These are phyloP conservation scores for Truncatella angustata DNA, from an alignment of 2,329 filamentous ascomycete genomes.

Conservation along the genomic window DNA sequence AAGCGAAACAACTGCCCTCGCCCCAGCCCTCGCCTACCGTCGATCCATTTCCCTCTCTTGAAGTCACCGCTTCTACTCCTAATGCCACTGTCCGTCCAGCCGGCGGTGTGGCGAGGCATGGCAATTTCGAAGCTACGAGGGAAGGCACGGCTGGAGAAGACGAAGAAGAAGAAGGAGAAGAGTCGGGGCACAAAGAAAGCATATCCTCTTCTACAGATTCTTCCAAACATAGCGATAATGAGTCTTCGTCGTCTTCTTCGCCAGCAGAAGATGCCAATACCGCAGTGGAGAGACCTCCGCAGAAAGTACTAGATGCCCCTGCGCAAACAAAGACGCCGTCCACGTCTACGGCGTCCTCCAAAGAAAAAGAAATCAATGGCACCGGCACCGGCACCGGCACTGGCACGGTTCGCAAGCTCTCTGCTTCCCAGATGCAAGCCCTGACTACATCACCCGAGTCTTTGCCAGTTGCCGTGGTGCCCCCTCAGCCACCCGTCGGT, in stretches of 20 bases:
- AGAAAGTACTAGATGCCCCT: not conserved
- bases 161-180: not conserved
- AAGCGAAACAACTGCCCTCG: slow-evolving; percentile 8
- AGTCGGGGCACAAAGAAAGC: not conserved
- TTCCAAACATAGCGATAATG: not conserved
- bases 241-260: not conserved
- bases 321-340: slow-evolving; percentile 21
- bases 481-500: slow-evolving; percentile 14
- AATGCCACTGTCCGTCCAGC: slow-evolving; percentile 13
- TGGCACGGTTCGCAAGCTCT: slow-evolving; percentile 53
- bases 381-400: slow-evolving; percentile 24
- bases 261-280: not conserved
- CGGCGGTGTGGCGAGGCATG: slow-evolving; percentile 7
- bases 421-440: slow-evolving; percentile 57
- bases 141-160: not conserved
- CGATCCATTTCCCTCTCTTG: slow-evolving; percentile 22
- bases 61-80: slow-evolving; percentile 20
- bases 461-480: slow-evolving; percentile 50
- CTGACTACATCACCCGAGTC: slow-evolving; percentile 57
- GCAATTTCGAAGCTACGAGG: not conserved
- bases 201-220: not conserved
- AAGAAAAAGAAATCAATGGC: no score
- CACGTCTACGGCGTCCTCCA: no score
- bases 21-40: slow-evolving; percentile 14
- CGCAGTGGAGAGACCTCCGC: not conserved